Percentiles rank a stretch among this genome's conserved stretches.
phyloP scores from a whole-genome alignment of 768 basidiomycete species.

The Serendipita sp. region DNA sequence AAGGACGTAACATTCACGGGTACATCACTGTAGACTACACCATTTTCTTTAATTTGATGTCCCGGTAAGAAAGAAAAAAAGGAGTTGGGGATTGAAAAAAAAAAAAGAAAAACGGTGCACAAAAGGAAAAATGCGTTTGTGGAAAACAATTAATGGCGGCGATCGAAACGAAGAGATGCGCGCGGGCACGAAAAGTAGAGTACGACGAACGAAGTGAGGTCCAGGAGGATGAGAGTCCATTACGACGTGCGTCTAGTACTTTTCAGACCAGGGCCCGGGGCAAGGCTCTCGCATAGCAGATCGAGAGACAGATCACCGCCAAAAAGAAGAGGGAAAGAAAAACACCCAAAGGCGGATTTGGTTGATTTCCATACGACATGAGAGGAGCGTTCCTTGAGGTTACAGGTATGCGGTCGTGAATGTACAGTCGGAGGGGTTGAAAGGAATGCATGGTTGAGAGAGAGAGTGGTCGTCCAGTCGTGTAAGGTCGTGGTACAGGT shows the following conservation, averaged over 20 bases:
- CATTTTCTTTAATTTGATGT: background rate
- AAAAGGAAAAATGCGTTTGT: background rate
- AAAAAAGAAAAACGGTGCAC: background rate
- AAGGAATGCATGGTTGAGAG: background rate
- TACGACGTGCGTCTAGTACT: conserved; percentile 5
- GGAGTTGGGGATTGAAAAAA: background rate
- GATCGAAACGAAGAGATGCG: background rate
- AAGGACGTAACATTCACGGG: conserved; percentile 2
- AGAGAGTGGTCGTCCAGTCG: background rate
- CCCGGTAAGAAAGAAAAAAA: background rate
- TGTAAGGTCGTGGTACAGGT: background rate
- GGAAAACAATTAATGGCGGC: background rate
- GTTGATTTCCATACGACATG: conserved; percentile 1
- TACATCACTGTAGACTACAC: conserved; percentile 5
- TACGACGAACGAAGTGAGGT: background rate
- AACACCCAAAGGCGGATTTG: background rate
- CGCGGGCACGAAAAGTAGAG: conserved; percentile 6
- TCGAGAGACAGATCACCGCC: background rate
- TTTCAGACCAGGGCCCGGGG: background rate
- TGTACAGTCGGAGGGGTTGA: background rate
- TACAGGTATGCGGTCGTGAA: background rate
- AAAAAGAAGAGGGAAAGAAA: too few relatives aligned
- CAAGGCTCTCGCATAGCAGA: background rate
- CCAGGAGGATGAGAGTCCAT: background rate
- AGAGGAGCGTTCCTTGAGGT: background rate